Conservation (phyloP, 495 filamentous ascomycete species). For the Penicillium steckii region DNA sequence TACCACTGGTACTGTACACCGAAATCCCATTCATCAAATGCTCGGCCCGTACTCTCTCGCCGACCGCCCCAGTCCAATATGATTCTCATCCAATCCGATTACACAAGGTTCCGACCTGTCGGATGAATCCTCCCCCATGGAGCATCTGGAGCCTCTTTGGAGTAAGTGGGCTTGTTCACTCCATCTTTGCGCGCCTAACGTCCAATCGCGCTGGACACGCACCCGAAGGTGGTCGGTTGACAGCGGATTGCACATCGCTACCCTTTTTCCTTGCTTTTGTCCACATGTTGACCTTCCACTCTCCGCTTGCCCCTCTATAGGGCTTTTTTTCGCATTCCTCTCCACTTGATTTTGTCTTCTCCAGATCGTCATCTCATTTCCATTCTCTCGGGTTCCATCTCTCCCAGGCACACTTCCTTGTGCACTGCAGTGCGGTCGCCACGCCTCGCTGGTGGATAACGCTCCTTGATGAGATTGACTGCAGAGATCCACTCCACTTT, state of each 20-base stretch:
- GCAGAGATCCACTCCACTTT: conserved; percentile 5
- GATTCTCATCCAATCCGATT: neutral
- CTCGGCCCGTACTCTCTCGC: neutral
- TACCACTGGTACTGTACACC: too few species aligned
- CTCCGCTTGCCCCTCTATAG: conserved; percentile 20
- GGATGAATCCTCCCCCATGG: neutral
- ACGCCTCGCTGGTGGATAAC: conserved; percentile 10
- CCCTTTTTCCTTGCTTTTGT: neutral
- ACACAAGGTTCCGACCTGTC: neutral
- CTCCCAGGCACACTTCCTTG: conserved; percentile 1
- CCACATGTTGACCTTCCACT: conserved; percentile 1
- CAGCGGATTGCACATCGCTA: conserved; percentile 6
- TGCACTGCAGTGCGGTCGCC: conserved; percentile 6
- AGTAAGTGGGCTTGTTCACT: neutral
- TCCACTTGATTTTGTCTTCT: conserved; percentile 7
- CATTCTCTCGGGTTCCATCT: conserved; percentile 8
- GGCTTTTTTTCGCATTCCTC: conserved; percentile 8
- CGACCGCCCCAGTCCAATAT: neutral
- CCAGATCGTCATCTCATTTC: conserved; percentile 10
- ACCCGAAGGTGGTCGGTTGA: neutral
- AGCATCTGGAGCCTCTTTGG: neutral
- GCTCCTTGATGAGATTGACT: conserved; percentile 10
- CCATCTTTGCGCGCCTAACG: neutral
- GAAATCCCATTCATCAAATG: neutral
- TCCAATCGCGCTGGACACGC: neutral